Base-by-base conservation (phyloP, 2,329 filamentous ascomycete species). In the Fusarium devonianum region DNA sequence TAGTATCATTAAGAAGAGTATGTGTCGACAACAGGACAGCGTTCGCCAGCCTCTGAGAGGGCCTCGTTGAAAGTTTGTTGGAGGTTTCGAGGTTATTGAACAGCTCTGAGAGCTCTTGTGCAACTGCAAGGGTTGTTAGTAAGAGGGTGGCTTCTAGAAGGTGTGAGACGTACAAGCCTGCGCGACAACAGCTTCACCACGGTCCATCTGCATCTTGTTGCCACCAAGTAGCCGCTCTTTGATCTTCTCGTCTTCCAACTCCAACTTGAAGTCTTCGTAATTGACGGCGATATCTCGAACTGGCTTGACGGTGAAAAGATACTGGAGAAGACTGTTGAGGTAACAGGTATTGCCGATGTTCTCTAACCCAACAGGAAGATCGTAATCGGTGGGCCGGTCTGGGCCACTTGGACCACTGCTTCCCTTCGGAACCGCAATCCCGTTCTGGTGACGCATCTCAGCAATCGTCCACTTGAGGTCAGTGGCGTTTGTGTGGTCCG, bases 311-410 rank as follows among this genome's bases (percentile, higher is more conserved):
- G 92, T 95, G 69, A 96, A 97, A 60, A 97, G 88, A 68, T 96
- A 97, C 65, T 99, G 94, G 8, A 99, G 78, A 37, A 99, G 82
- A 72, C 93, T 97, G 76, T 99, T 99, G 44, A 99, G 80, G 66
- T 99, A 99, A 70, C 94, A 99, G 0, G 95, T 99, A 66, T 99
- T 99, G 50, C 94, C 92, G 48, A 97, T 96, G 63, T 97, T 99
- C 56, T 86, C 83, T 5, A 97, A 80, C 0, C 94, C 94, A 16
- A 96, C 89, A 0, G 94, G 94, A 70, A 90, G 85, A 21, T 82
- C 77, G 35, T 73, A 64, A 45, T 76, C 65, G 11, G 67, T 65
- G 3, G 63, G 45, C 28, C 42, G 54, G 12, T 32, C 26, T 13
- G 32, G 33, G 16, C 9, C 30, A 26, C 41, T 28, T 4, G 21